Conservation (phyloP, 2,329 filamentous ascomycete genomes). For the Chaetomiaceae sp. region DNA sequence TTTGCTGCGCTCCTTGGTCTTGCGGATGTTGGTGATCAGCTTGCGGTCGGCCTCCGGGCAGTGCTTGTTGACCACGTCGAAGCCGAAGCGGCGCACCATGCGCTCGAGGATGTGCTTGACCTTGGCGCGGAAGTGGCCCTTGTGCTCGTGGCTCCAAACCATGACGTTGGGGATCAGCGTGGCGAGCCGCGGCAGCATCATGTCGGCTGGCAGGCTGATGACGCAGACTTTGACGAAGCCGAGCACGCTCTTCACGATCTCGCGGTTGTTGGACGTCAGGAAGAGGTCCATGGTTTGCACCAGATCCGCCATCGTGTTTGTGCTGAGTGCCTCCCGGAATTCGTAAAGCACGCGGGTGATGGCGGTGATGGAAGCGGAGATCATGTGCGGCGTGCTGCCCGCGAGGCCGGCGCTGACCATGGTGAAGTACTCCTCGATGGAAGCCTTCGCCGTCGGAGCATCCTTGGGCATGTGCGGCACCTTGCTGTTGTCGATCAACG, state of each 20-base stretch:
- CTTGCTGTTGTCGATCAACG: conserved; percentile 75
- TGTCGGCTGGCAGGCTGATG: conserved; percentile 71
- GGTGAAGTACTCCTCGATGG: conserved; percentile 91
- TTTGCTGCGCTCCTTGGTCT: conserved; percentile 87
- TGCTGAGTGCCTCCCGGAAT: conserved; percentile 66
- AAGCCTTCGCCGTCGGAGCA: conserved; percentile 70
- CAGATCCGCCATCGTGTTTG: conserved; percentile 69
- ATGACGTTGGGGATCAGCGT: conserved; percentile 83
- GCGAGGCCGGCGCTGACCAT: conserved; percentile 97
- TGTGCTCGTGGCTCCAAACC: conserved; percentile 96
- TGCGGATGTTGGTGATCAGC: conserved; percentile 87
- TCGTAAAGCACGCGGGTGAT: conserved; percentile 90
- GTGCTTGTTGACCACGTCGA: conserved; percentile 68
- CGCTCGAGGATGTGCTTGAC: conserved; percentile 97
- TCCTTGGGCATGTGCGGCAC: conserved; percentile 81
- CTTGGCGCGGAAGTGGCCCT: conserved; percentile 92
- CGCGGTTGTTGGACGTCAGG: conserved; percentile 90
- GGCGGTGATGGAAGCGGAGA: conserved; percentile 92
- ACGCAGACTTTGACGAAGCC: conserved; percentile 97
- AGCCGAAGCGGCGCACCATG: conserved; percentile 86
- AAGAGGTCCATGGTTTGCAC: conserved; percentile 96
- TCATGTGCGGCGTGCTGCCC: conserved; percentile 91
- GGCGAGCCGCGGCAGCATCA: conserved; percentile 71
- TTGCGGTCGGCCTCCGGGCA: conserved; percentile 85
- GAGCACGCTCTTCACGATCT: conserved; percentile 90